These are phyloP conservation scores for Chrysanthemum makinoi DNA, from an alignment of 129 eudicot genomes.

Conservation along the genomic window DNA sequence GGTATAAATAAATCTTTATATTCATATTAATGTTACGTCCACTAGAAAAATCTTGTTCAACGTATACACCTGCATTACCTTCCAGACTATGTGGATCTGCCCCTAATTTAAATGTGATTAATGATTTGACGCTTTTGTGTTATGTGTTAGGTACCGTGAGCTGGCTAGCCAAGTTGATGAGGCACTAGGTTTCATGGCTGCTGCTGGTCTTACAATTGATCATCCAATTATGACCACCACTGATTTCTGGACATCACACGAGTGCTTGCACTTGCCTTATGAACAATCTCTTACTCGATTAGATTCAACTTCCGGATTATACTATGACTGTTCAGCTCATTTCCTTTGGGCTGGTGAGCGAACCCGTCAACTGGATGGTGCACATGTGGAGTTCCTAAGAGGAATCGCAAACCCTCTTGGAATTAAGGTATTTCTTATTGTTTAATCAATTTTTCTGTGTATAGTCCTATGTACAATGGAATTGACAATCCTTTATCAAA, in stretches of 20 bases:
- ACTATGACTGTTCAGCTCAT: conserved; percentile 92
- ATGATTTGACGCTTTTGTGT: conserved; percentile 9
- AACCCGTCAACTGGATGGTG: conserved; percentile 87
- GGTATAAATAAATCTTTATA: too few species aligned
- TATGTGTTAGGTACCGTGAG: conserved; percentile 64
- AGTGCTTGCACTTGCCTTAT: conserved; percentile 78
- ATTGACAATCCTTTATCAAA: not conserved
- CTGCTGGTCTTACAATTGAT: conserved; percentile 73
- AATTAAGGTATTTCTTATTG: conserved; percentile 54
- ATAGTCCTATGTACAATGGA: not conserved
- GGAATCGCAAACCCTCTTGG: conserved; percentile 92
- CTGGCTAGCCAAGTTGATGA: conserved; percentile 83
- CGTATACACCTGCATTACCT: too few species aligned
- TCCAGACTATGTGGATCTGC: too few species aligned
- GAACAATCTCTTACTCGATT: conserved; percentile 76
- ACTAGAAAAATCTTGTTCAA: too few species aligned
- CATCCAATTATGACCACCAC: conserved; percentile 82
- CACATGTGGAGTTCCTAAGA: conserved; percentile 80
- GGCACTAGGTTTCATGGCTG: conserved; percentile 87
- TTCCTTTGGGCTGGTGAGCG: conserved; percentile 81
- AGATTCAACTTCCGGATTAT: conserved; percentile 76
- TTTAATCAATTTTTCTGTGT: not conserved
- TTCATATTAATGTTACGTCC: too few species aligned
- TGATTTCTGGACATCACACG: conserved; percentile 91
- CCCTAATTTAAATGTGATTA: not conserved